phyloP scores from a whole-genome alignment of 495 filamentous ascomycete genomes.

The Aspergillus biplanus region DNA sequence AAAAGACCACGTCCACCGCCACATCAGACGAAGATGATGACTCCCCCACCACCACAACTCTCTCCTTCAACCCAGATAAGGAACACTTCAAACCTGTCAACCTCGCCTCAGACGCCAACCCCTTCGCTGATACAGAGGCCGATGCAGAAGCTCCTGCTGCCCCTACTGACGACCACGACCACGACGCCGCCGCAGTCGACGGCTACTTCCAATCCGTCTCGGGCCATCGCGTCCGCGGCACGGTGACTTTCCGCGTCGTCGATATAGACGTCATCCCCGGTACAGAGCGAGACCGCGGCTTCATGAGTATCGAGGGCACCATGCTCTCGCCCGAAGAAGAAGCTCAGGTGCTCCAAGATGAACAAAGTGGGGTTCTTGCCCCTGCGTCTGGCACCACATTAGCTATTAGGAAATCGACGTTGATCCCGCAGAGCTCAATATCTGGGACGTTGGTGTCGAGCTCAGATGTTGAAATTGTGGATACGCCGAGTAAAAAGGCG shows the following conservation, averaged over 20 bases:
- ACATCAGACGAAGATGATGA: slow-evolving; percentile 39
- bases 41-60: slow-evolving; percentile 23
- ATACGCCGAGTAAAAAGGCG: slow-evolving; percentile 23
- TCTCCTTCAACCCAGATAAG: slow-evolving; percentile 44
- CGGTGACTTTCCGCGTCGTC: slow-evolving; percentile 63
- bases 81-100: slow-evolving; percentile 47
- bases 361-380: slow-evolving; percentile 35
- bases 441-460: slow-evolving; percentile 24
- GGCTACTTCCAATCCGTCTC: slow-evolving; percentile 67
- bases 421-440: slow-evolving; percentile 14
- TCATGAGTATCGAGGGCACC: slow-evolving; percentile 72
- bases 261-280: slow-evolving; percentile 64
- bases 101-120: slow-evolving; percentile 38
- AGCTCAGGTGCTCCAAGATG: slow-evolving; percentile 39
- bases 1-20: slow-evolving; percentile 9
- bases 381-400: neutral
- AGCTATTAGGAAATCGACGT: slow-evolving; percentile 1
- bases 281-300: slow-evolving; percentile 60
- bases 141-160: slow-evolving; percentile 30
- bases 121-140: slow-evolving; percentile 24
- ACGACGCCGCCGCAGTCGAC: slow-evolving; percentile 40
- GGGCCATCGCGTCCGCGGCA: slow-evolving; percentile 63
- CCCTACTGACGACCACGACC: slow-evolving; percentile 24
- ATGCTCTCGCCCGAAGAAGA: slow-evolving; percentile 59
- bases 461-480: slow-evolving; percentile 21